Base-by-base conservation (phyloP, 371 early-diverging fungal genomes). In the Rhizomucor miehei region DNA sequence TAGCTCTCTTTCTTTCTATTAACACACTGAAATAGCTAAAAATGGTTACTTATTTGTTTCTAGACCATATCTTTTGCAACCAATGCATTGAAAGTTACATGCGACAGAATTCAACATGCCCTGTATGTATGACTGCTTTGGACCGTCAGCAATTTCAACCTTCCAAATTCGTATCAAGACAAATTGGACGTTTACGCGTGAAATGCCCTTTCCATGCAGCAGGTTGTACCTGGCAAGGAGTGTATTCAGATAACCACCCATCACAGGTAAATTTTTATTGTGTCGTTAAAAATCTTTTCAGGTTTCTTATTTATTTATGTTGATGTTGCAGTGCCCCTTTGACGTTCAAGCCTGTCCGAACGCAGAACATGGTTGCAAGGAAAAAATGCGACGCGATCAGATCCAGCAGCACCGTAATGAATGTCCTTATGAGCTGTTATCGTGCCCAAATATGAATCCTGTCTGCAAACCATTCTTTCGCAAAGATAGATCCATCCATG, bases 21-120 rank as follows among this genome's bases (percentile, higher is more conserved):
- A 16, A 48, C n/a, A 50, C 41, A 17, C 14, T 44, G 17, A 24
- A 16, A 34, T 19, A 34, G 19, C 14, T 16, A 24, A 48, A 29
- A 48, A 8, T 1, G 8, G 10, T 53, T 41, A 21, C 23, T 36
- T 35, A 16, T 51, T 40, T 19, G 20, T 41, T 43, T 19, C 39
- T 57, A 78, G 79, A 78, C 48, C 79, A 78, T 45, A 75, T 78
- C 38, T 78, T 75, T 61, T 78, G 79, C 49, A 56, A 47, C 21
- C 50, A 62, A 23, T 75, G 79, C 47, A 75, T 78, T 29, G 51
- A 57, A 17, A 51, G 35, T 6, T 69, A 73, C 56, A 54, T 67
- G 21, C 61, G 70, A 59, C 62, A 69, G 25, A 59, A 57, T 51
- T 36, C 49, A 19, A 51, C 58, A 1, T 69, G 69, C 59, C 69